Conservation (phyloP, 140 eudicot genomes). For the Cichorium intybus region DNA sequence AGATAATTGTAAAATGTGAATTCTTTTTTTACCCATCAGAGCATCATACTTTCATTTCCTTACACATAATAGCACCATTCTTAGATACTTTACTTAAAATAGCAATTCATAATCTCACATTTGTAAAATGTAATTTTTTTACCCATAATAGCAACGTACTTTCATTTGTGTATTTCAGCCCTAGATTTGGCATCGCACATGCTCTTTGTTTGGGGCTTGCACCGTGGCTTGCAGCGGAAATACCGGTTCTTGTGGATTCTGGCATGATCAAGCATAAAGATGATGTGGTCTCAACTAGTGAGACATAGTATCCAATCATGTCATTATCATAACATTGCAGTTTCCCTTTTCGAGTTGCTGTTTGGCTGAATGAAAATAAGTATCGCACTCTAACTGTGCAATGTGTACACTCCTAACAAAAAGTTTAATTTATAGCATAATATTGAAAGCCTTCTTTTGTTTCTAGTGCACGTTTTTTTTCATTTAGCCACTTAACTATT, state of each 20-base stretch:
- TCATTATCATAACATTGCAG: neutral
- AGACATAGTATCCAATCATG: slow-evolving; percentile 39
- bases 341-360: slow-evolving; percentile 15
- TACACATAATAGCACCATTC: no score
- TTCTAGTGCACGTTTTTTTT: no score
- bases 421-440: neutral
- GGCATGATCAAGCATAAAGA: slow-evolving; percentile 98
- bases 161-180: slow-evolving; percentile 44
- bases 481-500: no score
- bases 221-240: slow-evolving; percentile 99
- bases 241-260: slow-evolving; percentile 96
- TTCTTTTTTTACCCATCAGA: no score
- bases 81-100: no score
- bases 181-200: slow-evolving; percentile 99
- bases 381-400: slow-evolving; percentile 7
- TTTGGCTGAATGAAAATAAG: slow-evolving; percentile 22
- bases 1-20: no score
- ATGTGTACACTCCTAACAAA: slow-evolving; percentile 10
- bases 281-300: slow-evolving; percentile 68
- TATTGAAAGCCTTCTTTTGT: no score
- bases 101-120: no score
- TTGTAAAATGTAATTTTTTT: no score
- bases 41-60: no score
- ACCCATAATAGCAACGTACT: neutral
- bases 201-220: slow-evolving; percentile 99